Evolutionary conservation across 495 filamentous ascomycete genomes (phyloP).

Genomic region (Chaetomium tenue): DNA sequence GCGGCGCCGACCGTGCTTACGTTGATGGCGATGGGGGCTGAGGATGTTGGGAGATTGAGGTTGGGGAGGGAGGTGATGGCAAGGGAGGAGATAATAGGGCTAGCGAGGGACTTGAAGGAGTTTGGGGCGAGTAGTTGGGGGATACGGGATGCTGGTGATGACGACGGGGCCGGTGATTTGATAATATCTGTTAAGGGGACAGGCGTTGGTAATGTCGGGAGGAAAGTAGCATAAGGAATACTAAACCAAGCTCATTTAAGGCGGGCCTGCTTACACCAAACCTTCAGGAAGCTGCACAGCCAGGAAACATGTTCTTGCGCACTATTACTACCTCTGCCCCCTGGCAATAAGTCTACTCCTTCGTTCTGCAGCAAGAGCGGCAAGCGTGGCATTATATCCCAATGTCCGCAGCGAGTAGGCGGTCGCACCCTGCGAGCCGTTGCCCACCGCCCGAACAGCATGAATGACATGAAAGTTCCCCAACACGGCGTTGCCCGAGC

Average conservation of each 20-base stretch:
- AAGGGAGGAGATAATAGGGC: conserved; percentile 70
- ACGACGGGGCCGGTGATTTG: conserved; percentile 65
- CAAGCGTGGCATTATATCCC: conserved; percentile 49
- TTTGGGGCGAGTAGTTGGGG: conserved; percentile 90
- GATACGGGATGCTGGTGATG: conserved; percentile 58
- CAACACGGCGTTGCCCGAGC: conserved; percentile 68
- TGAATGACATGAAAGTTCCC: conserved; percentile 67
- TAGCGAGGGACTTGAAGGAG: conserved; percentile 76
- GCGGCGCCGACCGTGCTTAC: conserved; percentile 70
- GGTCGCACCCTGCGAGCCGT: conserved; percentile 50
- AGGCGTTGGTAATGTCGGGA: conserved; percentile 92
- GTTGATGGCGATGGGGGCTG: conserved; percentile 92
- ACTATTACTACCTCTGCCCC: conserved; percentile 22
- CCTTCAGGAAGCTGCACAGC: background rate
- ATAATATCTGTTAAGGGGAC: conserved; percentile 88
- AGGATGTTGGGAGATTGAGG: conserved; percentile 57
- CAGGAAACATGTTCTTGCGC: background rate
- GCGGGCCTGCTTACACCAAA: conserved; percentile 1
- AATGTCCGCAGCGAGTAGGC: conserved; percentile 51
- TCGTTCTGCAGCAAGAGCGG: conserved; percentile 46
- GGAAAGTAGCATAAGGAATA: conserved; percentile 75
- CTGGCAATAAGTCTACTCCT: conserved; percentile 38
- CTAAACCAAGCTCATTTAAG: background rate
- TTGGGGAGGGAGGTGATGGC: conserved; percentile 75
- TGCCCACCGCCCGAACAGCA: conserved; percentile 64